phyloP scores from a whole-genome alignment of 495 filamentous ascomycete species.

The Cetradonia linearis region DNA sequence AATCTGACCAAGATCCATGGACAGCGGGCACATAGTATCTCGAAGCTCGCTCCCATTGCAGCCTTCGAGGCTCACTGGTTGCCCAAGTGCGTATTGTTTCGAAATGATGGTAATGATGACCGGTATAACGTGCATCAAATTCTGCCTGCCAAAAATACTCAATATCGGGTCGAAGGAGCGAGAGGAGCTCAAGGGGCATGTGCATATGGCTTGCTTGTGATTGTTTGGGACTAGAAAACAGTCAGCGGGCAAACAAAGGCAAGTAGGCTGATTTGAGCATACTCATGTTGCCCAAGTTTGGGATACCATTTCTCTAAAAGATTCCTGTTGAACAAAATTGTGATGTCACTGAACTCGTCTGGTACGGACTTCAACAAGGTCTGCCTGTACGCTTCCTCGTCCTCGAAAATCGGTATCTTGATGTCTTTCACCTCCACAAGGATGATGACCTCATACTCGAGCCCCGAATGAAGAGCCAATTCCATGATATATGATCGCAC shows the following conservation, averaged over 20 bases:
- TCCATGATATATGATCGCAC: slow-evolving; percentile 68
- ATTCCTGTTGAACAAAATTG: slow-evolving; percentile 56
- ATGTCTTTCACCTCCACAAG: slow-evolving; percentile 62
- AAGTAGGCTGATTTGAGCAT: not conserved
- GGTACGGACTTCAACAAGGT: slow-evolving; percentile 48
- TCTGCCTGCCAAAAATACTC: slow-evolving; percentile 73
- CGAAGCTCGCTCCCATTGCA: slow-evolving; percentile 65
- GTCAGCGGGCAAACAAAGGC: slow-evolving; percentile 13
- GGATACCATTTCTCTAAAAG: slow-evolving; percentile 50
- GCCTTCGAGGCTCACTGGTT: slow-evolving; percentile 51
- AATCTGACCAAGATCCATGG: slow-evolving; percentile 51
- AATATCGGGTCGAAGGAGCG: slow-evolving; percentile 57
- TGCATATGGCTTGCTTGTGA: slow-evolving; percentile 26
- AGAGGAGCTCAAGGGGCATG: slow-evolving; percentile 43
- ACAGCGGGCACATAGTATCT: slow-evolving; percentile 58
- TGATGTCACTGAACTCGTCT: slow-evolving; percentile 53
- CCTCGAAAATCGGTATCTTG: slow-evolving; percentile 44
- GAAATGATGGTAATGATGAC: slow-evolving; percentile 61
- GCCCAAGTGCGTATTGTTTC: slow-evolving; percentile 50
- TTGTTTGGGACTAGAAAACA: slow-evolving; percentile 5
- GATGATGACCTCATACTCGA: slow-evolving; percentile 66
- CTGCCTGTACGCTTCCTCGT: slow-evolving; percentile 42
- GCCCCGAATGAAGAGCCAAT: slow-evolving; percentile 59
- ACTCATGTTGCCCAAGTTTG: slow-evolving; percentile 29
- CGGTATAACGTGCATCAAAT: slow-evolving; percentile 59